Evolutionary conservation across 768 basidiomycete species (phyloP).

Genomic region (Boletales sp.): DNA sequence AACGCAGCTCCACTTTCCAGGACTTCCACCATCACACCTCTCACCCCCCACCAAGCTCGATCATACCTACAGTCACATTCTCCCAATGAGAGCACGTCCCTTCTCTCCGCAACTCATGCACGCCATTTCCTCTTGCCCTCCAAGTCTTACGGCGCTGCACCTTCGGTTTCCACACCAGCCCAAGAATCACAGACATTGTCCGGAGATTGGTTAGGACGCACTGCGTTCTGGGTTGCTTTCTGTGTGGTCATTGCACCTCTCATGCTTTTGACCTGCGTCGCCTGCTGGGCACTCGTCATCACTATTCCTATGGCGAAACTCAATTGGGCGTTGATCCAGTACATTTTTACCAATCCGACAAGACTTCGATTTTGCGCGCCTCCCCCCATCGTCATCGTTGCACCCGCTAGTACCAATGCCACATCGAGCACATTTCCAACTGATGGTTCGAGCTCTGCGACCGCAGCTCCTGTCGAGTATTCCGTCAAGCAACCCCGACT

Average conservation of each 20-base stretch:
- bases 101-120: slow-evolving; percentile 33
- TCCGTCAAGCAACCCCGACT: slow-evolving; percentile 71
- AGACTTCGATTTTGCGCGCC: slow-evolving; percentile 91
- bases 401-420: slow-evolving; percentile 27
- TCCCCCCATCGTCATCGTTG: slow-evolving; percentile 60
- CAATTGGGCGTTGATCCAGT: slow-evolving; percentile 88
- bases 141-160: slow-evolving; percentile 70
- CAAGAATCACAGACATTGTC: slow-evolving; percentile 22
- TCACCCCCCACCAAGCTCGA: slow-evolving; percentile 23
- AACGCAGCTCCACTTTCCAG: slow-evolving; percentile 35
- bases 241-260: slow-evolving; percentile 79
- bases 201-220: slow-evolving; percentile 59
- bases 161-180: slow-evolving; percentile 26
- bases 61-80: slow-evolving; percentile 9
- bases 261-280: slow-evolving; percentile 79
- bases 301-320: slow-evolving; percentile 98
- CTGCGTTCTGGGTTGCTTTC: slow-evolving; percentile 81
- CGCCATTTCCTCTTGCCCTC: slow-evolving; percentile 38
- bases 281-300: slow-evolving; percentile 95
- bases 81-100: slow-evolving; percentile 46
- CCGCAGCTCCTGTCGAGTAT: slow-evolving; percentile 40
- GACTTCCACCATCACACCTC: slow-evolving; percentile 43
- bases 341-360: slow-evolving; percentile 75
- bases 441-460: slow-evolving; percentile 6
- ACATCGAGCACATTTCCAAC: slow-evolving; percentile 1